These are phyloP conservation scores for Neurospora sp. DNA, from an alignment of 495 filamentous ascomycete species.

Conservation along the genomic window DNA sequence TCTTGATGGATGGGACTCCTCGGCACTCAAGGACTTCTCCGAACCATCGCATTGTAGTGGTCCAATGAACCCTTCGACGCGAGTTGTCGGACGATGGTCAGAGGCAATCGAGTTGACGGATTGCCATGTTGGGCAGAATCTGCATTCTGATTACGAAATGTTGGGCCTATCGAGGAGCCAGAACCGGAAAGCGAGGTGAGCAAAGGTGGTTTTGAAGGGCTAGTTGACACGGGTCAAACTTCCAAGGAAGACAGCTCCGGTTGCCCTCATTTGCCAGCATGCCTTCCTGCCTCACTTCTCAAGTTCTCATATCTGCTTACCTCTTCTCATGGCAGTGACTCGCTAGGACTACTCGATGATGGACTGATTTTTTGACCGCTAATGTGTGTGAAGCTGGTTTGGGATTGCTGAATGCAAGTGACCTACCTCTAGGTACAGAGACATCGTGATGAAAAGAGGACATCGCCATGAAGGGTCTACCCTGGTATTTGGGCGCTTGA, in stretches of 20 bases:
- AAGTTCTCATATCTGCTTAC: neutral
- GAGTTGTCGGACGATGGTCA: neutral
- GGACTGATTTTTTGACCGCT: neutral
- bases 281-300: neutral
- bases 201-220: neutral
- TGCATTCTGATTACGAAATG: neutral
- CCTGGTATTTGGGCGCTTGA: neutral
- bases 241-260: neutral
- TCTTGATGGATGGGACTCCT: neutral
- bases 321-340: neutral
- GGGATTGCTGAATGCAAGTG: neutral
- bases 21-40: neutral
- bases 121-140: neutral
- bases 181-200: neutral
- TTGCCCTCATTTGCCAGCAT: neutral
- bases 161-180: neutral
- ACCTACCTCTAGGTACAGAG: neutral
- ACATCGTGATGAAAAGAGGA: neutral
- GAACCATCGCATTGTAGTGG: neutral
- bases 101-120: neutral
- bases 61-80: neutral
- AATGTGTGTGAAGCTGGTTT: neutral
- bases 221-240: neutral
- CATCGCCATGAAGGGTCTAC: neutral
- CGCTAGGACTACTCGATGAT: neutral